phyloP scores from a whole-genome alignment of 495 filamentous ascomycete species.

The Cercophora sp. region DNA sequence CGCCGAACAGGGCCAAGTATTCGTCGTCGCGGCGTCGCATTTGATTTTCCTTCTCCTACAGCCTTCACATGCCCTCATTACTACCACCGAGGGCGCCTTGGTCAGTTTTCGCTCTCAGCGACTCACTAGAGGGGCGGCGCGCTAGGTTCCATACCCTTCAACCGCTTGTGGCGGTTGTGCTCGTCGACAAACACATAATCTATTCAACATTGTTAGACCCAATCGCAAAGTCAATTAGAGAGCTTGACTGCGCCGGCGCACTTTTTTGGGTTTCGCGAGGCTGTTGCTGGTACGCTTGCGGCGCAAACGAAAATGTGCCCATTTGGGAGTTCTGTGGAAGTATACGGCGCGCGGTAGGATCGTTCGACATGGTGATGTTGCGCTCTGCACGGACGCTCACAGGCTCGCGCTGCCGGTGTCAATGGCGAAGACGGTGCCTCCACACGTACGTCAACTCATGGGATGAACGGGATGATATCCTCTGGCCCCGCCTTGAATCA shows the following conservation, averaged over 20 bases:
- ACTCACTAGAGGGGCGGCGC: no score
- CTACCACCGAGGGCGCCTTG: no score
- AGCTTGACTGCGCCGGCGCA: no score
- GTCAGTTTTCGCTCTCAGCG: no score
- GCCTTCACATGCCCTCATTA: constrained; percentile 98
- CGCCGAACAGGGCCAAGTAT: constrained; percentile 95
- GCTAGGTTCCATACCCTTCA: constrained; percentile 74
- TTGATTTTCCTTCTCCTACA: constrained; percentile 90
- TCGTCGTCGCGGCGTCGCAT: constrained; percentile 96
- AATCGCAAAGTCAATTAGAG: no score
- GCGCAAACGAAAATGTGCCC: constrained; percentile 59
- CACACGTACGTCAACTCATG: constrained; percentile 20
- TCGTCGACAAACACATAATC: constrained; percentile 99
- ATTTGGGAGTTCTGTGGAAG: constrained; percentile 55
- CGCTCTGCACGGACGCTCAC: constrained; percentile 21
- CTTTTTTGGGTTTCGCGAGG: constrained; percentile 65
- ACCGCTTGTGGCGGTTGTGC: constrained; percentile 93
- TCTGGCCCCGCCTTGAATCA: background rate
- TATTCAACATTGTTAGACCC: constrained; percentile 34
- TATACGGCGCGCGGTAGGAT: constrained; percentile 49
- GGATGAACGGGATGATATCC: background rate
- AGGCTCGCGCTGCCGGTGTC: constrained; percentile 6
- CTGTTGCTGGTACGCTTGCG: constrained; percentile 49
- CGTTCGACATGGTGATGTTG: constrained; percentile 46
- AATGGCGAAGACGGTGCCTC: background rate